Evolutionary conservation across 257 asterid species (phyloP).

Genomic region (Solanum pennellii): DNA sequence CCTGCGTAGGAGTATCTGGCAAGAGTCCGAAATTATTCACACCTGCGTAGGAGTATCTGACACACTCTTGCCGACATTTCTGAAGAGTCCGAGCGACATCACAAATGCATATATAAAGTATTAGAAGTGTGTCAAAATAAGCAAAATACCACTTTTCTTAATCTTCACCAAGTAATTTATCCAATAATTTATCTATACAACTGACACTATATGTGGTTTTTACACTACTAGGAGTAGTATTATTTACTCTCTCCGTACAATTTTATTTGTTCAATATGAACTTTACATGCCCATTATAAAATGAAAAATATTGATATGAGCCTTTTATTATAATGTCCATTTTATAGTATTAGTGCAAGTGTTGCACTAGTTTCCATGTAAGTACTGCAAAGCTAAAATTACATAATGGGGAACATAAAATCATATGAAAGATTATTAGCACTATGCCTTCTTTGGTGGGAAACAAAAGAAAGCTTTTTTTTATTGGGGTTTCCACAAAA

Average conservation of each 20-base stretch:
- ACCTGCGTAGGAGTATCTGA: too few relatives aligned
- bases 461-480: background rate
- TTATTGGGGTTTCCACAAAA: background rate
- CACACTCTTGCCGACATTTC: background rate
- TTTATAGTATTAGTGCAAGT: background rate
- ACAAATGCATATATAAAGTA: background rate
- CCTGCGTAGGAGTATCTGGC: background rate
- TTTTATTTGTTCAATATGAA: too few relatives aligned
- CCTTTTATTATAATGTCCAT: background rate
- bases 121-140: background rate
- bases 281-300: background rate
- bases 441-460: constrained; percentile 2
- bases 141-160: background rate
- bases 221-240: background rate
- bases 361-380: background rate
- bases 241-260: background rate
- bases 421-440: background rate
- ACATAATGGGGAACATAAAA: constrained; percentile 13
- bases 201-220: background rate
- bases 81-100: background rate
- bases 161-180: background rate
- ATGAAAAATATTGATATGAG: background rate
- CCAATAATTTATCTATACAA: background rate
- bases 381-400: constrained; percentile 5
- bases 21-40: too few relatives aligned